Conservation (phyloP, 129 eudicot species). For the Flaveria linearis region DNA sequence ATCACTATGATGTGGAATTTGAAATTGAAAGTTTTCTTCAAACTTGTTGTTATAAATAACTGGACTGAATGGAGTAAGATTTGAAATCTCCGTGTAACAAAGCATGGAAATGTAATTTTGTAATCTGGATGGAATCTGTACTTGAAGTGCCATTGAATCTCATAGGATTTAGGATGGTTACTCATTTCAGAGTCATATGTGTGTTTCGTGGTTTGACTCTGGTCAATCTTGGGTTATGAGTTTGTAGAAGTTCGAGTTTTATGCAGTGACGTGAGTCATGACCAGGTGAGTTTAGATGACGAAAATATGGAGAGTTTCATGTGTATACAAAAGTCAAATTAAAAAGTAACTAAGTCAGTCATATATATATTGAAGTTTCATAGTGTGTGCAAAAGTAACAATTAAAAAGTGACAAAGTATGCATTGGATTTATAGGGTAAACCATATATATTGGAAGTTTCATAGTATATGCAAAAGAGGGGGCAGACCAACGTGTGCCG, state of each 20-base stretch:
- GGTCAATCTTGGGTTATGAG: background rate
- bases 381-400: background rate
- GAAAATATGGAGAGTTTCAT: background rate
- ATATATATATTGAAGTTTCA: background rate
- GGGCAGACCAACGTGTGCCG: background rate
- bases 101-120: background rate
- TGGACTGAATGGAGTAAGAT: slow-evolving; percentile 1
- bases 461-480: background rate
- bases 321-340: background rate
- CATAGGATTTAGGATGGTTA: background rate
- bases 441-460: background rate
- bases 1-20: slow-evolving; percentile 8
- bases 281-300: background rate
- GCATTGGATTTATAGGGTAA: slow-evolving; percentile 10
- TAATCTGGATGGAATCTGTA: background rate
- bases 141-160: background rate
- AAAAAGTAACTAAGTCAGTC: background rate
- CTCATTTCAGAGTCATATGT: background rate
- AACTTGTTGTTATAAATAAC: background rate
- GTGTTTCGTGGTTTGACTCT: background rate
- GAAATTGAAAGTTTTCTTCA: background rate
- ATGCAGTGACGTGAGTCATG: background rate
- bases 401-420: background rate
- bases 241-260: slow-evolving; percentile 6
- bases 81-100: background rate